phyloP scores from a whole-genome alignment of 805 yeast genomes.

The Suhomyces canberraensis region DNA sequence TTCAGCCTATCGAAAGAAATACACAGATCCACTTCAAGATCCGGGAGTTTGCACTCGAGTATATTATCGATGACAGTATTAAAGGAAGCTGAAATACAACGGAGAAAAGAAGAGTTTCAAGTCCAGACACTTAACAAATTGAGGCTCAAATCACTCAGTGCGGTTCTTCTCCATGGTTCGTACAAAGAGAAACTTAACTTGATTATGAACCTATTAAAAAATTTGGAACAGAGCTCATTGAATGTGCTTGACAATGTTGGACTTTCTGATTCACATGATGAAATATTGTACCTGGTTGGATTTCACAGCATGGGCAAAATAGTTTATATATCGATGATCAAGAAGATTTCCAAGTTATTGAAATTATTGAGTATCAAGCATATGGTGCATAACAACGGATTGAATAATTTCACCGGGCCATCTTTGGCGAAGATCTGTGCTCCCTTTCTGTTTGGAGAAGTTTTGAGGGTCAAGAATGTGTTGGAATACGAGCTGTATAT shows the following conservation, averaged over 20 bases:
- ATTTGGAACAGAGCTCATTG: conserved; percentile 9
- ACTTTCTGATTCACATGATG: conserved; percentile 2
- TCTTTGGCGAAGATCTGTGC: conserved; percentile 6
- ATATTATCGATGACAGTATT: conserved; percentile 3
- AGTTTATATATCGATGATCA: conserved; percentile 12
- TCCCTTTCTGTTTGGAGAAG: conserved; percentile 1
- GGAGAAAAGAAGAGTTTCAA: conserved; percentile 2
- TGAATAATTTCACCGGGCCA: conserved; percentile 13
- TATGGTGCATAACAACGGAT: conserved; percentile 13
- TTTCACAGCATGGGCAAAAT: conserved; percentile 17
- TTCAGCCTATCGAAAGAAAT: conserved; percentile 21
- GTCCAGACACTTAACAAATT: conserved; percentile 7
- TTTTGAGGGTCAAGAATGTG: conserved; percentile 4
- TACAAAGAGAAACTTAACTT: conserved; percentile 28
- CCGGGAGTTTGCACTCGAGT: conserved; percentile 19
- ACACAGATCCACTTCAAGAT: conserved; percentile 20
- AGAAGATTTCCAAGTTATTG: conserved; percentile 13
- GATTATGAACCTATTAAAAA: conserved; percentile 18
- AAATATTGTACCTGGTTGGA: conserved; percentile 3
- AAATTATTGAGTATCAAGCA: conserved; percentile 14
- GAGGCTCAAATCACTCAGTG: conserved; percentile 15
- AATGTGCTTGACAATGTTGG: conserved; percentile 2
- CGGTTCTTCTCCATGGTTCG: conserved; percentile 23
- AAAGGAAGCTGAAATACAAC: conserved; percentile 7
- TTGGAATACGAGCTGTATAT: background rate